A percentile compares a stretch with the other conserved stretches of the same genome.
Evolutionary conservation across 495 filamentous ascomycete genomes (phyloP).

Genomic region (Trichocladium antarcticum): DNA sequence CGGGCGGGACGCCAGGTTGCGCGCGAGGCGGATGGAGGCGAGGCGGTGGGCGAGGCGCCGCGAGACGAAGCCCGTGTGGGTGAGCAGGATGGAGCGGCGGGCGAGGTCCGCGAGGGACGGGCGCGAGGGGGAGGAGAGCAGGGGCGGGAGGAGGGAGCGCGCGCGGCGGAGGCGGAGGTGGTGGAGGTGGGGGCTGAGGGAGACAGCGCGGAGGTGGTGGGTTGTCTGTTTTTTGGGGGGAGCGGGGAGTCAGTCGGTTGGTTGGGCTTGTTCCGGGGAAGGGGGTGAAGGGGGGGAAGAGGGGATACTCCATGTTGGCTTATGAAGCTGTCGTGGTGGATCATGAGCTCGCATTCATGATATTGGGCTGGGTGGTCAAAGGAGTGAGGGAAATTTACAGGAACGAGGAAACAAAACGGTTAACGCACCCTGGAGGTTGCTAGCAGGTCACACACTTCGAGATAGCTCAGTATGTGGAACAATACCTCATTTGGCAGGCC

Average conservation of each 20-base stretch:
- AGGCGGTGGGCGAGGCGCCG: slow-evolving; percentile 42
- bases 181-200: slow-evolving; percentile 46
- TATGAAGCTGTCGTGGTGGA: too few relatives aligned
- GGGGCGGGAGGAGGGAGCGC: slow-evolving; percentile 36
- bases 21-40: slow-evolving; percentile 39
- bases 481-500: slow-evolving; percentile 47
- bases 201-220: slow-evolving; percentile 44
- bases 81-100: slow-evolving; percentile 47
- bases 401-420: slow-evolving; percentile 4
- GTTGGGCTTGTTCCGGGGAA: neutral
- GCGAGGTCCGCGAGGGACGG: slow-evolving; percentile 44
- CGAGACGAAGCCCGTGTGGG: slow-evolving; percentile 43
- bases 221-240: slow-evolving; percentile 34
- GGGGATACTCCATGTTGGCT: too few relatives aligned
- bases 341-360: too few relatives aligned
- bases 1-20: slow-evolving; percentile 34
- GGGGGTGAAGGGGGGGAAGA: neutral
- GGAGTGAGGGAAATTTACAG: too few relatives aligned
- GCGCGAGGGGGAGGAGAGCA: slow-evolving; percentile 39
- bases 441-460: slow-evolving; percentile 49
- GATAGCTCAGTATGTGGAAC: slow-evolving; percentile 41
- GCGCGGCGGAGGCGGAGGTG: slow-evolving; percentile 42
- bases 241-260: too few relatives aligned
- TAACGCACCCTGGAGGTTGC: slow-evolving; percentile 42
- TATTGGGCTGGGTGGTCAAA: too few relatives aligned